A percentile compares a stretch with the other conserved stretches of the same genome.
Conservation (phyloP, 2,329 filamentous ascomycete genomes). For the Aspergillus ustus region DNA sequence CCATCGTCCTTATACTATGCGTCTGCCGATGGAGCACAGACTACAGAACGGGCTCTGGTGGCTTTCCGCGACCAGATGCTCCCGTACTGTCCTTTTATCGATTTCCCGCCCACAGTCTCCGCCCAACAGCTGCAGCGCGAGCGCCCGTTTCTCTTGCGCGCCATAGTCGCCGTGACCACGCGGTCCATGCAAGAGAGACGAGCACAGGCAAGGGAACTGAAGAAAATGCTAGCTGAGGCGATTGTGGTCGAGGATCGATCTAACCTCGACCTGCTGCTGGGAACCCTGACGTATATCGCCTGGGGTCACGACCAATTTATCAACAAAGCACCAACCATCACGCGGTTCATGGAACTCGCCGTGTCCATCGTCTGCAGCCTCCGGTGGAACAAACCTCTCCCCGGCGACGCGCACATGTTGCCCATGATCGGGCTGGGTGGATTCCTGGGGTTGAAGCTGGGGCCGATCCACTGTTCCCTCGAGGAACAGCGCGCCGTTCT, state of each 20-base stretch:
- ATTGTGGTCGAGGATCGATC: neutral
- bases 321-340: neutral
- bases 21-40: too few species aligned
- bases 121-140: neutral
- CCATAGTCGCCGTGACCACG: neutral
- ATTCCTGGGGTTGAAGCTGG: too few species aligned
- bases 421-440: too few species aligned
- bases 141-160: neutral
- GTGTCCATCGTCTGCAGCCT: neutral
- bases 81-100: neutral
- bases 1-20: too few species aligned
- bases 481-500: conserved; percentile 6
- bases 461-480: neutral
- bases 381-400: too few species aligned
- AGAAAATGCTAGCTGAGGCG: neutral
- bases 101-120: neutral
- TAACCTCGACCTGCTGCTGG: neutral
- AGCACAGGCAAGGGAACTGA: neutral
- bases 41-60: neutral
- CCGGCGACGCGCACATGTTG: too few species aligned
- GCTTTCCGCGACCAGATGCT: neutral
- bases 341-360: neutral
- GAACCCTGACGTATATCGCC: neutral
- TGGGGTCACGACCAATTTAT: neutral
- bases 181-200: neutral